These are phyloP conservation scores for Auriscalpium orientale DNA, from an alignment of 768 basidiomycete species.

Conservation along the genomic window DNA sequence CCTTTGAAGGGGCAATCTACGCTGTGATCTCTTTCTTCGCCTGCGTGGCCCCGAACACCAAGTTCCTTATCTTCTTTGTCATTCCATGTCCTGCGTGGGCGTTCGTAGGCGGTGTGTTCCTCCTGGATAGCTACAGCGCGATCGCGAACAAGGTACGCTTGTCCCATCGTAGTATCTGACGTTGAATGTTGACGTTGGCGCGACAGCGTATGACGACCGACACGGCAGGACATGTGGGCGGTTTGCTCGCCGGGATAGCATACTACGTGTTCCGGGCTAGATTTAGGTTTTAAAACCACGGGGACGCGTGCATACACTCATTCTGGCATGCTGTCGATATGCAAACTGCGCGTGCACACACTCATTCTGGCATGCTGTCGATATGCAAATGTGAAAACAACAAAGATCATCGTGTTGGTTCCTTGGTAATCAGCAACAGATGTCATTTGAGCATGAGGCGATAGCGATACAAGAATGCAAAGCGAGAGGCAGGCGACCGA, in stretches of 20 bases:
- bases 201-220: conserved; percentile 45
- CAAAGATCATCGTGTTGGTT: no score
- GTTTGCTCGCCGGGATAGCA: conserved; percentile 50
- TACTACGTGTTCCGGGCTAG: conserved; percentile 31
- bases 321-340: no score
- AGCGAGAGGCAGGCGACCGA: no score
- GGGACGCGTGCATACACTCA: no score
- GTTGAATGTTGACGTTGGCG: background rate
- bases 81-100: conserved; percentile 78
- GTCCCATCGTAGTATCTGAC: no score
- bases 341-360: no score
- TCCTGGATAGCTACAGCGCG: conserved; percentile 44
- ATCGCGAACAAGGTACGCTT: conserved; percentile 25
- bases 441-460: no score
- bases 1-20: conserved; percentile 56
- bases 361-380: no score
- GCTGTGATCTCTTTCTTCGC: conserved; percentile 66
- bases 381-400: no score
- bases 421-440: no score
- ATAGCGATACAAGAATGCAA: no score
- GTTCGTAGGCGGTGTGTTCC: conserved; percentile 58
- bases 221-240: conserved; percentile 64
- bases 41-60: conserved; percentile 56
- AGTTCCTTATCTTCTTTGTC: conserved; percentile 66
- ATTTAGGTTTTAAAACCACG: background rate